A percentile compares a stretch with the other conserved stretches of the same genome.
Conservation (phyloP, 2,329 filamentous ascomycete genomes). For the Trichoderma koningiopsis region DNA sequence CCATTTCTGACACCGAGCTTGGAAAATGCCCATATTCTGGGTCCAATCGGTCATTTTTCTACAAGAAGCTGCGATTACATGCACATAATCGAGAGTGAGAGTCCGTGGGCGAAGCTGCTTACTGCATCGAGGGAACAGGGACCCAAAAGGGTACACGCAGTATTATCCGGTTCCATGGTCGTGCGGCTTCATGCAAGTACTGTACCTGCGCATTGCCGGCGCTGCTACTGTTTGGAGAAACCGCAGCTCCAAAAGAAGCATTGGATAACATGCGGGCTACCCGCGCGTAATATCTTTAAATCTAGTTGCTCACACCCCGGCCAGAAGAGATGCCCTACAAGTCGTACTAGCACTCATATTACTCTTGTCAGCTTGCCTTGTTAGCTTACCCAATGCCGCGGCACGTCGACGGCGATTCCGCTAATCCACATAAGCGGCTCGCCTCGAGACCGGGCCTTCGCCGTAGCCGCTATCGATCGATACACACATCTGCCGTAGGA, state of each 20-base stretch:
- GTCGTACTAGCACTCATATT: background rate
- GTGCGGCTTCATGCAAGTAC: background rate
- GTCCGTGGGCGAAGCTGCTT: background rate
- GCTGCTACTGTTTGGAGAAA: background rate
- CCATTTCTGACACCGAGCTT: background rate
- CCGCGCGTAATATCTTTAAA: constrained; percentile 14
- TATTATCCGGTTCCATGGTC: background rate
- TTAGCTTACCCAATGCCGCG: background rate
- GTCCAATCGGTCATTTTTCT: background rate
- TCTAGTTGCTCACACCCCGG: background rate
- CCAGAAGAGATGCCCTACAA: background rate
- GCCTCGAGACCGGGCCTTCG: background rate
- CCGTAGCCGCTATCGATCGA: background rate
- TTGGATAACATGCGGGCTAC: background rate
- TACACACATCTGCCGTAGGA: background rate
- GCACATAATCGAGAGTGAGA: background rate
- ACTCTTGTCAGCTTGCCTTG: background rate
- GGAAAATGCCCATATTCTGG: background rate
- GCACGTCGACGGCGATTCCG: constrained; percentile 4
- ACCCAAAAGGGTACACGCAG: background rate
- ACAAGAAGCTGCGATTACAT: background rate
- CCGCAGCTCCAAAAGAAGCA: background rate
- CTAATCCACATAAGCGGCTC: constrained; percentile 6
- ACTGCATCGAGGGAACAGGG: background rate
- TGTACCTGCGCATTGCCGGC: constrained; percentile 1